These are phyloP conservation scores for Aristolochia californica DNA, from an alignment of 164 flowering plant genomes.

Conservation along the genomic window DNA sequence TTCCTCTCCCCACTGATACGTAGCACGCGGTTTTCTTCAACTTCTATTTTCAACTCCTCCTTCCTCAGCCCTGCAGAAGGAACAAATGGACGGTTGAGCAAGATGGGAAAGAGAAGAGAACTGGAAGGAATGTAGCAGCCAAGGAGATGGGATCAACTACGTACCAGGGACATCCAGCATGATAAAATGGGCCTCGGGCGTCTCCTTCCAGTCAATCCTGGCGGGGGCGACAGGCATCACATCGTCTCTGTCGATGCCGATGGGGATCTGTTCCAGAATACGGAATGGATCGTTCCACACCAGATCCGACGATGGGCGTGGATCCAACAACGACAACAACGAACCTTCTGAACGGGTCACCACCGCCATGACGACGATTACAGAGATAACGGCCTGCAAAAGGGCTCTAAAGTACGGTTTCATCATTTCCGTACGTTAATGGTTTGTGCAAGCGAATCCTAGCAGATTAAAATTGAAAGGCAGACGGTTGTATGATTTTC, in stretches of 20 bases:
- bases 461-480: no score
- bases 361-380: no score
- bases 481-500: no score
- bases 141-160: background rate
- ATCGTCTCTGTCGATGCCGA: background rate
- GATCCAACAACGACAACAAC: background rate
- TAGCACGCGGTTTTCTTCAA: slow-evolving; percentile 6
- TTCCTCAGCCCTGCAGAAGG: slow-evolving; percentile 5
- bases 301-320: background rate
- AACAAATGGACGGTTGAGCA: background rate
- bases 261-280: slow-evolving; percentile 5
- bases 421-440: no score
- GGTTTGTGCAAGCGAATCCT: no score
- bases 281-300: slow-evolving; percentile 1
- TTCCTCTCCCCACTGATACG: slow-evolving; percentile 11
- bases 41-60: slow-evolving; percentile 9
- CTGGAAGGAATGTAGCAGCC: background rate
- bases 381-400: no score
- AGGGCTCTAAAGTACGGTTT: no score
- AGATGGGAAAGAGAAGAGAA: no score
- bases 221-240: background rate
- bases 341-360: background rate
- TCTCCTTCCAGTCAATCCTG: slow-evolving; percentile 7
- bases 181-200: slow-evolving; percentile 4
- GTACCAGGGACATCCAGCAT: slow-evolving; percentile 8